phyloP scores from a whole-genome alignment of 371 early-diverging fungal genomes.

The Mortierella sp. region DNA sequence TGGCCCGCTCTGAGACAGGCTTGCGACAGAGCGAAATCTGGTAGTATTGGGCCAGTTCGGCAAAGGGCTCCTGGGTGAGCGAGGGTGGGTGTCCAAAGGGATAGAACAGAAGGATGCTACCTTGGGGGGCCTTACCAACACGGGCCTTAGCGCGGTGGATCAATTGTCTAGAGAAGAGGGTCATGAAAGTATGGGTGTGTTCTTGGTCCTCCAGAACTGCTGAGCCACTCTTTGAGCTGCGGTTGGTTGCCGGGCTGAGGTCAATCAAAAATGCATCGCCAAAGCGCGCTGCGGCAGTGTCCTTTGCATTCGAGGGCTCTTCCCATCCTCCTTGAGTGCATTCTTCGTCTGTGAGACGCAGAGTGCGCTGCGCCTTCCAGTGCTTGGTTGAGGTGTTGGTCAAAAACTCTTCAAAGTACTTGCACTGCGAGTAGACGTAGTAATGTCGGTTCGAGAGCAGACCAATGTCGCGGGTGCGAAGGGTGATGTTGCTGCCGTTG shows the following conservation, averaged over 20 bases:
- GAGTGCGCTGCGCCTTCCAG: slow-evolving; percentile 32
- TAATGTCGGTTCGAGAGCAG: slow-evolving; percentile 47
- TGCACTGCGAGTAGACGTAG: slow-evolving; percentile 45
- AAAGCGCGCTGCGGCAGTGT: slow-evolving; percentile 21
- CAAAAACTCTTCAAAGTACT: slow-evolving; percentile 49
- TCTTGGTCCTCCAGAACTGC: slow-evolving; percentile 38
- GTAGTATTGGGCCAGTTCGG: slow-evolving; percentile 34
- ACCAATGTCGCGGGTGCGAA: slow-evolving; percentile 44
- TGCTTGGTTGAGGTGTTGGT: slow-evolving; percentile 30
- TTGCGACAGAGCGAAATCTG: slow-evolving; percentile 51
- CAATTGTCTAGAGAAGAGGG: slow-evolving; percentile 22
- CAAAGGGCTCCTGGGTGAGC: slow-evolving; percentile 41
- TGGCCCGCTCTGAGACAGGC: slow-evolving; percentile 49
- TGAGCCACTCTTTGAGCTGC: slow-evolving; percentile 9
- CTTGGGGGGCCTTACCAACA: slow-evolving; percentile 38
- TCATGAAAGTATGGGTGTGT: slow-evolving; percentile 27
- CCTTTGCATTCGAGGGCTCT: slow-evolving; percentile 9
- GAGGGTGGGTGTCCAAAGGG: slow-evolving; percentile 51
- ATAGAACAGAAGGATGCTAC: slow-evolving; percentile 44
- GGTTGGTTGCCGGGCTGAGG: slow-evolving; percentile 42
- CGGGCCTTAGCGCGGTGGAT: slow-evolving; percentile 34
- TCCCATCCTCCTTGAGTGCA: slow-evolving; percentile 36
- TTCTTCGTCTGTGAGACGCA: slow-evolving; percentile 29
- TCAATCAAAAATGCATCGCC: slow-evolving; percentile 50
- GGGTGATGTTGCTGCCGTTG: slow-evolving; percentile 52